phyloP scores from a whole-genome alignment of 495 filamentous ascomycete species.

The Bryoglossum gracile region DNA sequence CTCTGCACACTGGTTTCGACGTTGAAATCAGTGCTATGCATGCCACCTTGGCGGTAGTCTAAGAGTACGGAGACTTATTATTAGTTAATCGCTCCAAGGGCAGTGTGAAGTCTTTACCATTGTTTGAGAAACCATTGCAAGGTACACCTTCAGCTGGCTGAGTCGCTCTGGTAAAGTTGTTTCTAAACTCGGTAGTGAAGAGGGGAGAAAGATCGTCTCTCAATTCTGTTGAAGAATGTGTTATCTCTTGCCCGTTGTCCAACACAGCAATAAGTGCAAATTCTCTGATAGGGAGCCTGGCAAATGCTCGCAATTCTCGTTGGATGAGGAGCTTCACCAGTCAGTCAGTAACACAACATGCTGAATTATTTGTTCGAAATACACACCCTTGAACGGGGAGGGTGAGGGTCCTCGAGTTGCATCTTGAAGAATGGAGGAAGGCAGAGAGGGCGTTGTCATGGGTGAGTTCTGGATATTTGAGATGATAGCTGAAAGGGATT shows the following conservation, averaged over 20 bases:
- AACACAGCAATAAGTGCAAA: conserved; percentile 14
- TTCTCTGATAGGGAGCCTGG: conserved; percentile 10
- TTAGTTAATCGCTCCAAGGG: not conserved
- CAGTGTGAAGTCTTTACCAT: not conserved
- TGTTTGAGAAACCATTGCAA: not conserved
- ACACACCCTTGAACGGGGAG: too few relatives aligned
- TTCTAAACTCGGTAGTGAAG: conserved; percentile 5
- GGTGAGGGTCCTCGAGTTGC: conserved; percentile 8
- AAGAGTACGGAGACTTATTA: too few relatives aligned
- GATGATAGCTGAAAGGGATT: conserved; percentile 8
- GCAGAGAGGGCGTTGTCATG: conserved; percentile 25
- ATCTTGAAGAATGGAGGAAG: conserved; percentile 16
- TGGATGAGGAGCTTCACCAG: conserved; percentile 15
- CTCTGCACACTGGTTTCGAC: conserved; percentile 3
- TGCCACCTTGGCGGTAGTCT: conserved; percentile 9
- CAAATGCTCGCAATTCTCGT: conserved; percentile 16
- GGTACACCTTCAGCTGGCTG: not conserved
- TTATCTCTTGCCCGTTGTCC: conserved; percentile 19
- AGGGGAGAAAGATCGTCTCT: conserved; percentile 1
- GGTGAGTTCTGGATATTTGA: too few relatives aligned
- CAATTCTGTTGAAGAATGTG: conserved; percentile 9
- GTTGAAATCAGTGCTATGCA: conserved; percentile 13
- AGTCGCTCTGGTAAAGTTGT: not conserved
- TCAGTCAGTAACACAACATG: conserved; percentile 7
- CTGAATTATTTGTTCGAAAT: too few relatives aligned